phyloP scores from a whole-genome alignment of 1,284 basidiomycete species.

The Serendipita sp. region DNA sequence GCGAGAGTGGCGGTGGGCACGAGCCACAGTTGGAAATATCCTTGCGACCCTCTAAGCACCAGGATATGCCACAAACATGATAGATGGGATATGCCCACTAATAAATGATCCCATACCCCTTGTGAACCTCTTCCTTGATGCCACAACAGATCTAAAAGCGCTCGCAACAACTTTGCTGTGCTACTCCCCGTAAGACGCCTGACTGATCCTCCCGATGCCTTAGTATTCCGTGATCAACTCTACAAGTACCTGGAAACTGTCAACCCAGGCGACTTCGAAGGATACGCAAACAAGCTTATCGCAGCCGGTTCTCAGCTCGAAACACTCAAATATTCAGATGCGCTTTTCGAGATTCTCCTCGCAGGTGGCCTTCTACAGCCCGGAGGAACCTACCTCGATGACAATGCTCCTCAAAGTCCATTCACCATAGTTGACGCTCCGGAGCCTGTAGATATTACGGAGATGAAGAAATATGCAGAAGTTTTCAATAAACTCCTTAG shows the following conservation, averaged over 20 bases:
- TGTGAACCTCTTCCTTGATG: no score
- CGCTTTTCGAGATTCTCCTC: constrained; percentile 88
- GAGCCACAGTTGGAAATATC: no score
- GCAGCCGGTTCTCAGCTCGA: constrained; percentile 86
- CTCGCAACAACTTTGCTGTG: not conserved
- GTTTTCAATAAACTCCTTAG: constrained; percentile 91
- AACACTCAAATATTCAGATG: constrained; percentile 89
- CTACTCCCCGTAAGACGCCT: not conserved
- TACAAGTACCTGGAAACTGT: constrained; percentile 87
- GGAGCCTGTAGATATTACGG: constrained; percentile 60
- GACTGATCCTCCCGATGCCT: not conserved
- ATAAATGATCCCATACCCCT: no score
- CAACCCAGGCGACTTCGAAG: constrained; percentile 68
- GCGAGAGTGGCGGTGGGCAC: not conserved
- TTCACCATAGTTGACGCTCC: constrained; percentile 76
- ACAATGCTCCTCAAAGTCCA: constrained; percentile 63
- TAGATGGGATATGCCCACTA: not conserved
- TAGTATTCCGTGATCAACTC: constrained; percentile 91
- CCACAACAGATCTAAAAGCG: no score
- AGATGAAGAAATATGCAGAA: constrained; percentile 84
- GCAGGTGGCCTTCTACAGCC: constrained; percentile 92
- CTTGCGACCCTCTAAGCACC: not conserved
- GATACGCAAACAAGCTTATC: constrained; percentile 71
- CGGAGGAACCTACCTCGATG: constrained; percentile 82
- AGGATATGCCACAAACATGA: not conserved